These are phyloP conservation scores for Verbascum thapsus DNA, from an alignment of 257 asterid genomes.

Conservation along the genomic window DNA sequence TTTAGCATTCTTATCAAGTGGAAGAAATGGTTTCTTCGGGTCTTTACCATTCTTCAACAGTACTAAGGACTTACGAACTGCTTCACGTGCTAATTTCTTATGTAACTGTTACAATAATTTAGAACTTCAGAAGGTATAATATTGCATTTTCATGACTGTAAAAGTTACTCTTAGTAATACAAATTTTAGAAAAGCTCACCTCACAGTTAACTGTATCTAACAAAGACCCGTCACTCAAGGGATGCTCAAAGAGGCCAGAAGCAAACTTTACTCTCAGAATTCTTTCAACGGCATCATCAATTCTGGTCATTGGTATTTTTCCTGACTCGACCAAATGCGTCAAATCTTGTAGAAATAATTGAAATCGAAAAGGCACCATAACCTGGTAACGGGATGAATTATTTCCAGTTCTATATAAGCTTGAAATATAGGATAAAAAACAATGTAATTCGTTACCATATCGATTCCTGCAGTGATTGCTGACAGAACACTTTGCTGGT, in stretches of 20 bases:
- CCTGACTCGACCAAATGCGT: constrained; percentile 63
- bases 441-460: constrained; percentile 50
- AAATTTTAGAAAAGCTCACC: constrained; percentile 41
- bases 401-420: neutral
- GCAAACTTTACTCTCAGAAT: constrained; percentile 79
- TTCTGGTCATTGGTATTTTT: constrained; percentile 65
- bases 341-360: constrained; percentile 57
- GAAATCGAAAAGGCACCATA: constrained; percentile 78
- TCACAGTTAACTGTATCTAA: constrained; percentile 60
- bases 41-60: constrained; percentile 75
- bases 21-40: constrained; percentile 60
- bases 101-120: constrained; percentile 52
- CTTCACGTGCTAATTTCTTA: constrained; percentile 79
- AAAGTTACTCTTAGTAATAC: neutral
- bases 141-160: constrained; percentile 3
- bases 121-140: constrained; percentile 12
- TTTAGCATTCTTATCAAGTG: constrained; percentile 53
- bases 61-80: constrained; percentile 82
- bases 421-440: constrained; percentile 12
- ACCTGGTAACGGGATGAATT: constrained; percentile 47
- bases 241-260: constrained; percentile 77
- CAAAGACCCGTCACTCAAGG: constrained; percentile 57
- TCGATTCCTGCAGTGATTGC: constrained; percentile 81
- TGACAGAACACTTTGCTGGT: constrained; percentile 56
- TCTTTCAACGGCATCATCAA: constrained; percentile 84